These are phyloP conservation scores for Pseudocercospora pini-densiflorae DNA, from an alignment of 2,329 filamentous ascomycete genomes.

Conservation along the genomic window DNA sequence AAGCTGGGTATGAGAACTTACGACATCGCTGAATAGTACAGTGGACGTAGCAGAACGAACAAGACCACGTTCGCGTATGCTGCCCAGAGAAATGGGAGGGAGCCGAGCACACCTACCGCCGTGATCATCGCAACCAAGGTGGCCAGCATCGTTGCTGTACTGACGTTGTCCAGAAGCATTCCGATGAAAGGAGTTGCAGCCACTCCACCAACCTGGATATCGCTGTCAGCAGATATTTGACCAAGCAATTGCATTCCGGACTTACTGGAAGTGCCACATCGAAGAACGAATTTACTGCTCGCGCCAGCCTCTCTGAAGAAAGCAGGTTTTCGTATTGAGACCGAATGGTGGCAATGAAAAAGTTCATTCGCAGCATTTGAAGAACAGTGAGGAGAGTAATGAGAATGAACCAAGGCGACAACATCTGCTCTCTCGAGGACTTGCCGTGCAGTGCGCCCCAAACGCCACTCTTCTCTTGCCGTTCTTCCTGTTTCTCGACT, in stretches of 20 bases:
- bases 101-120: constrained; percentile 75
- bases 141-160: constrained; percentile 71
- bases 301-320: constrained; percentile 62
- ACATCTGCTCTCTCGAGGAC: constrained; percentile 72
- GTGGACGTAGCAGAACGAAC: constrained; percentile 82
- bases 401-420: constrained; percentile 80
- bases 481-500: constrained; percentile 25
- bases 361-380: constrained; percentile 69
- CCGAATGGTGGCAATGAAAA: constrained; percentile 85
- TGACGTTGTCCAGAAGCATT: constrained; percentile 73
- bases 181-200: constrained; percentile 87
- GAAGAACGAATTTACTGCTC: constrained; percentile 79
- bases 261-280: constrained; percentile 72
- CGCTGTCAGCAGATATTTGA: neutral
- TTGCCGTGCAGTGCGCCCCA: constrained; percentile 84
- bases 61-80: constrained; percentile 76
- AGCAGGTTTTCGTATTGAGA: constrained; percentile 83
- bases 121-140: constrained; percentile 74
- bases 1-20: constrained; percentile 65
- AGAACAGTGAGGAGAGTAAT: constrained; percentile 75
- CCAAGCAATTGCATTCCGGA: neutral
- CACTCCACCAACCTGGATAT: constrained; percentile 68
- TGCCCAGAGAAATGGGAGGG: constrained; percentile 71
- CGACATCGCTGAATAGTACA: constrained; percentile 88
- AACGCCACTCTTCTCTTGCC: constrained; percentile 64